Evolutionary conservation across 345 rosid genomes (phyloP).

Genomic region (Limnanthes douglasii): DNA sequence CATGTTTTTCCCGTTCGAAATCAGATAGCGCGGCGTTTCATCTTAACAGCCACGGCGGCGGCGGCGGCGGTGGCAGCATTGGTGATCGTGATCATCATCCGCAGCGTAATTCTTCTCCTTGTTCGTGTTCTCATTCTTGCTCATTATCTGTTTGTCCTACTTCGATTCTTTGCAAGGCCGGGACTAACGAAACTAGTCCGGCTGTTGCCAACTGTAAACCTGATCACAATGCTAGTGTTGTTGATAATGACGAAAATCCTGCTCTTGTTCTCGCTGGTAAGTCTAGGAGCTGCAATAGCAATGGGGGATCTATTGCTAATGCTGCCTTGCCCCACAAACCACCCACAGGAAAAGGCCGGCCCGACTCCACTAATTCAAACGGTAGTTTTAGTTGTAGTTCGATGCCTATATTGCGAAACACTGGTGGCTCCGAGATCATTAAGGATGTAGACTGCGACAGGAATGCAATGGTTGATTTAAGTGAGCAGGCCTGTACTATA

Average conservation of each 20-base stretch:
- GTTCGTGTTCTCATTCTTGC: constrained; percentile 22
- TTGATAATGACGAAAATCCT: constrained; percentile 4
- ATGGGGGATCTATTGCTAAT: constrained; percentile 8
- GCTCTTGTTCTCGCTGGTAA: too few species aligned
- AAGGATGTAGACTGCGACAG: constrained; percentile 15
- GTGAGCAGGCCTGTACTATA: constrained; percentile 45
- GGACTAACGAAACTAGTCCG: background rate
- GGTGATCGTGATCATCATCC: constrained; percentile 12
- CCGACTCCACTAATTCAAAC: constrained; percentile 7
- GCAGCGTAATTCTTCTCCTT: constrained; percentile 15
- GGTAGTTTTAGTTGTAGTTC: too few species aligned
- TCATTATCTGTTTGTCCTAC: too few species aligned
- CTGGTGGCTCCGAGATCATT: constrained; percentile 7
- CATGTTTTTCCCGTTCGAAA: constrained; percentile 17
- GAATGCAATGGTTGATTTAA: constrained; percentile 6
- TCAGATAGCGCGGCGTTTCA: constrained; percentile 29
- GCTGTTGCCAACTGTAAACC: constrained; percentile 19
- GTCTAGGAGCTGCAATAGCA: constrained; percentile 10
- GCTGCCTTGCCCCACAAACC: constrained; percentile 17
- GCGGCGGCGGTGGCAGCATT: too few species aligned
- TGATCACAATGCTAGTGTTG: constrained; percentile 1
- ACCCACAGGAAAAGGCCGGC: constrained; percentile 8
- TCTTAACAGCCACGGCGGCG: too few species aligned
- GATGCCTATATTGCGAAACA: constrained; percentile 7
- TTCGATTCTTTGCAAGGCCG: too few species aligned